These are phyloP conservation scores for Ophiosphaerella korrae DNA, from an alignment of 2,329 filamentous ascomycete species.

Conservation along the genomic window DNA sequence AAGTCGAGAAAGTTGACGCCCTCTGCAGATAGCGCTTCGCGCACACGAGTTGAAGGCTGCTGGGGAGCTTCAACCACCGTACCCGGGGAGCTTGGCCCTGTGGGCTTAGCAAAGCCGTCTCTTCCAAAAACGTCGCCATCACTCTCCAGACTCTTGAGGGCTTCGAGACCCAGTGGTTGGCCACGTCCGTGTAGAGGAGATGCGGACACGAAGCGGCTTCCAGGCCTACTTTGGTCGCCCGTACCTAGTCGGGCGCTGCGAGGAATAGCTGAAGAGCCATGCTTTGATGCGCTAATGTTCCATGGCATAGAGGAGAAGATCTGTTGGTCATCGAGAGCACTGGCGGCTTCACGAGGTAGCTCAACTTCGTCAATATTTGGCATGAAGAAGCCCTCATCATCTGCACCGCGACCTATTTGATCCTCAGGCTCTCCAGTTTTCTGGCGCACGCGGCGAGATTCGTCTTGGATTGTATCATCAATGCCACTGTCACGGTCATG, in stretches of 20 bases:
- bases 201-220: constrained; percentile 61
- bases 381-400: constrained; percentile 40
- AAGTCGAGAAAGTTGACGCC: constrained; percentile 68
- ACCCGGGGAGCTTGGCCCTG: constrained; percentile 27
- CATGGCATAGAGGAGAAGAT: constrained; percentile 70
- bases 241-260: constrained; percentile 51
- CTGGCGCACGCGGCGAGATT: constrained; percentile 41
- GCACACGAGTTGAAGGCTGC: constrained; percentile 50
- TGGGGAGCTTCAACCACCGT: constrained; percentile 5
- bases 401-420: constrained; percentile 41
- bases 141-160: constrained; percentile 35
- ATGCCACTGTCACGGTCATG: constrained; percentile 43
- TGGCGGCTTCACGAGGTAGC: constrained; percentile 69
- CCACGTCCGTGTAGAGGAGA: constrained; percentile 66
- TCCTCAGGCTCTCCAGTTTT: constrained; percentile 40
- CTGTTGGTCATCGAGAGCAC: constrained; percentile 70
- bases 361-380: constrained; percentile 61
- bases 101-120: constrained; percentile 19
- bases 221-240: constrained; percentile 41
- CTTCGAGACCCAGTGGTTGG: constrained; percentile 29
- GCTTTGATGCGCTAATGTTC: constrained; percentile 64
- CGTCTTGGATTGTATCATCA: constrained; percentile 39
- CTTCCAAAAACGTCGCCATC: constrained; percentile 32
- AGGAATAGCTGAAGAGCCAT: constrained; percentile 54
- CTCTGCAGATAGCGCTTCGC: constrained; percentile 62